Base-by-base conservation (phyloP, 495 filamentous ascomycete genomes). In the Hyphodiscus hymeniophilus region DNA sequence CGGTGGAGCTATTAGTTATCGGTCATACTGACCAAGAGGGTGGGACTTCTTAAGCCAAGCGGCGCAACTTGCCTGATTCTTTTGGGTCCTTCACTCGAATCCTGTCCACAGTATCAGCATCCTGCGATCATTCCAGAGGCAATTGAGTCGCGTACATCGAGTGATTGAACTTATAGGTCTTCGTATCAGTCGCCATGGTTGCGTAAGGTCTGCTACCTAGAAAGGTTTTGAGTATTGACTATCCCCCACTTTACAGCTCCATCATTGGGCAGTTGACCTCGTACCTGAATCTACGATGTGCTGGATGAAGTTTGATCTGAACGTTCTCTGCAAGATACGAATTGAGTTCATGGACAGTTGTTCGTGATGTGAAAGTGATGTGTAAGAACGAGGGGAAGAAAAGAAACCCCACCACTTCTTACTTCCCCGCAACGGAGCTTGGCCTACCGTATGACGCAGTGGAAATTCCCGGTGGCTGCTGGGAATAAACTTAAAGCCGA, bases 61-160 rank as follows among this genome's bases (percentile, higher is more conserved):
- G 15, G 18, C 7, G 13, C 15, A 36, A 57, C 61, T 24, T 64
- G 84, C 84, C 66, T 17, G 87, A 94, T 59, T 71, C 75, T 63
- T 89, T 80, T 3, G 92, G 92, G 65, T 98, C 89, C 67, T 96
- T 97, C 62, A 96, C 87, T 65, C 92, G 80, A 57, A 95, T 66
- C 90, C 90, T 95, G 47, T 64, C 61, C 45, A 34, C 63, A 72
- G 69, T 68, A 46, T 54, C 49, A 52, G 39, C 48, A 52, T 48
- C n/a, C n/a, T n/a, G n/a, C n/a, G n/a, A n/a, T n/a, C n/a, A n/a
- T n/a, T n/a, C n/a, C n/a, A n/a, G n/a, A n/a, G n/a, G n/a, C n/a
- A n/a, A n/a, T 44, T 38, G 38, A 17, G n/a, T 8, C 23, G 23
- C 31, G 62, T 67, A 90, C 86, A 82, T 84, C 40, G 78, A 75